Conservation (phyloP, 805 yeast genomes). For the Monosporozyma aquatica region DNA sequence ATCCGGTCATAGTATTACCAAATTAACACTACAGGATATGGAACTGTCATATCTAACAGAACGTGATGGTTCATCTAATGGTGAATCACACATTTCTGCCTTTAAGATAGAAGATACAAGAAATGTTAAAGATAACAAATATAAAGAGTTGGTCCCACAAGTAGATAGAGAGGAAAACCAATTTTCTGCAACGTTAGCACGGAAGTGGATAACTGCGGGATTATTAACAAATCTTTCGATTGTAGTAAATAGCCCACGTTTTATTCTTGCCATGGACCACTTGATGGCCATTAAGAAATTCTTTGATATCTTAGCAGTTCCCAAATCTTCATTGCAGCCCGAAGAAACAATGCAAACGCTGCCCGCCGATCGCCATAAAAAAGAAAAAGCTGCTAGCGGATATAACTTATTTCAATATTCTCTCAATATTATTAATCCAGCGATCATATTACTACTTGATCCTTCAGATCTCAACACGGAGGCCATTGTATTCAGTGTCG, state of each 20-base stretch:
- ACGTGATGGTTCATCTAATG: conserved; percentile 45
- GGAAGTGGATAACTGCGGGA: conserved; percentile 34
- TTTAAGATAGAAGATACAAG: conserved; percentile 75
- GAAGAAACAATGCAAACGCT: conserved; percentile 1
- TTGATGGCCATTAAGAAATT: conserved; percentile 56
- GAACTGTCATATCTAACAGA: conserved; percentile 43
- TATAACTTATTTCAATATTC: conserved; percentile 37
- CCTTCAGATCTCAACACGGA: conserved; percentile 62
- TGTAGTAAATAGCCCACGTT: conserved; percentile 70
- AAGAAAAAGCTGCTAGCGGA: conserved; percentile 8
- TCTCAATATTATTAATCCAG: conserved; percentile 65
- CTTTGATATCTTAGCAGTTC: conserved; percentile 9
- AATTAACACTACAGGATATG: conserved; percentile 50
- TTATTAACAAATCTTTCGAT: conserved; percentile 43
- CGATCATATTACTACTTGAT: conserved; percentile 72
- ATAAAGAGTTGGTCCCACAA: conserved; percentile 73
- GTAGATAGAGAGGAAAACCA: conserved; percentile 57
- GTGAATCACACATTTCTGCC: conserved; percentile 58
- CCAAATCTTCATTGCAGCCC: conserved; percentile 4
- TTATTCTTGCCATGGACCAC: conserved; percentile 79
- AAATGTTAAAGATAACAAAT: conserved; percentile 50
- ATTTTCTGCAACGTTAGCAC: conserved; percentile 46
- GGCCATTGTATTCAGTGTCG: conserved; percentile 84
- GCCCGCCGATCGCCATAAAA: conserved; percentile 1
- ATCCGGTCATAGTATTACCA: conserved; percentile 40